Evolutionary conservation across 2,329 filamentous ascomycete species (phyloP), one percentile per base, ranked within the genome.

Genomic region (Colletotrichum orchidophilum): DNA sequence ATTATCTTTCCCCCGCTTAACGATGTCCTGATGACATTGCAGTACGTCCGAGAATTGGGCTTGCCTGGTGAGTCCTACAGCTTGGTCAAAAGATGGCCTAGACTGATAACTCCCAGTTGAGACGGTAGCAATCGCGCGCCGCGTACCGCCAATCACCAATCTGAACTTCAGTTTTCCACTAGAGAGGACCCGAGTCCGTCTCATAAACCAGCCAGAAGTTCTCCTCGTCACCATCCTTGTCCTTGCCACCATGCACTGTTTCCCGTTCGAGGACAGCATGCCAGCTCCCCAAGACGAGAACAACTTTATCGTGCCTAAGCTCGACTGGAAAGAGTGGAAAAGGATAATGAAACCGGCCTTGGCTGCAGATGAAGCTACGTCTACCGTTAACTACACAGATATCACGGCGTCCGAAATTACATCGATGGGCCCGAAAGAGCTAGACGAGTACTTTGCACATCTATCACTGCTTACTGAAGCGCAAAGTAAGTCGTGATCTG

Each of bases 291-390:
- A 21, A 15, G 81, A 83, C 11, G 91, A 94, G 69, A 61, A 55
- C 55, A 31, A 42, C 24, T 78, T 63, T 72, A 77, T 52, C 62
- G 39, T 31, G 75, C 87, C 90, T 1, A 80, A 81, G 24, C 84
- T 98, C 66, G 84, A 96, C 77, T 98, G 96, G 96, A 73, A 80
- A 0, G 81, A 80, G 33, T 98, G 96, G 96, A 82, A 83, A 55
- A 79, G 83, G 3, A 81, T 84, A 24, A 88, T 89, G 76, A 77
- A 33, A 67, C 46, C 71, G 7, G 46, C 29, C 29, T 29, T 69
- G n/a, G 63, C 42, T 76, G 82, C 33, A 74, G 74, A 64, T 80
- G n/a, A 39, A n/a, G 12, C 7, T n/a, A 33, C 57, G 3, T 50
- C 72, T 73, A 78, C 24, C 71, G 75, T 33, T 35, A 78, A 86